Conservation (phyloP, 768 basidiomycete species). For the Ephemerocybe angulata region DNA sequence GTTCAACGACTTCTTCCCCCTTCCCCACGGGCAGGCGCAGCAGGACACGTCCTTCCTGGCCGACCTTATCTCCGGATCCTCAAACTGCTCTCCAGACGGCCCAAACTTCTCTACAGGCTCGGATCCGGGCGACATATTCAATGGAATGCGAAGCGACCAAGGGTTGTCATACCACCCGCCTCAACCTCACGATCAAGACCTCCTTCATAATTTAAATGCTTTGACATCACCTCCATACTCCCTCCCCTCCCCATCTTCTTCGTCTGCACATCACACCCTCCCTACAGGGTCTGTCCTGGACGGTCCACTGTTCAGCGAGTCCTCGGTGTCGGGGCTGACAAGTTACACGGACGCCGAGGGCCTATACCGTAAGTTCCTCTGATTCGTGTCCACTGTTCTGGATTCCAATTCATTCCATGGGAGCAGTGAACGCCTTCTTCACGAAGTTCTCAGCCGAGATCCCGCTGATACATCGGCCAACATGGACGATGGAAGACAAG, state of each 20-base stretch:
- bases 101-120: slow-evolving; percentile 31
- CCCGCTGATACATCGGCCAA: slow-evolving; percentile 54
- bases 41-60: slow-evolving; percentile 12
- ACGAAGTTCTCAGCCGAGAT: slow-evolving; percentile 50
- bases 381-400: slow-evolving; percentile 5
- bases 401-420: background rate
- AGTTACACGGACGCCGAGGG: slow-evolving; percentile 36
- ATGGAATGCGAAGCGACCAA: slow-evolving; percentile 27
- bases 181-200: slow-evolving; percentile 17
- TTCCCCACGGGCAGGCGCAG: slow-evolving; percentile 1
- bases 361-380: slow-evolving; percentile 47
- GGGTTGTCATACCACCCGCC: slow-evolving; percentile 15
- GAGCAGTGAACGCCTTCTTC: slow-evolving; percentile 52
- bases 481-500: slow-evolving; percentile 46
- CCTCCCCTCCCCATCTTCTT: background rate
- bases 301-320: slow-evolving; percentile 19
- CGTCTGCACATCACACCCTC: background rate
- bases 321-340: slow-evolving; percentile 28
- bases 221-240: background rate
- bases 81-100: slow-evolving; percentile 16
- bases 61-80: slow-evolving; percentile 29
- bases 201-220: slow-evolving; percentile 15
- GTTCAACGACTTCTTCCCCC: slow-evolving; percentile 30
- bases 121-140: slow-evolving; percentile 32
- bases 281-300: background rate